phyloP scores from a whole-genome alignment of 108 stramenopile genomes.

The Parmales sp. region DNA sequence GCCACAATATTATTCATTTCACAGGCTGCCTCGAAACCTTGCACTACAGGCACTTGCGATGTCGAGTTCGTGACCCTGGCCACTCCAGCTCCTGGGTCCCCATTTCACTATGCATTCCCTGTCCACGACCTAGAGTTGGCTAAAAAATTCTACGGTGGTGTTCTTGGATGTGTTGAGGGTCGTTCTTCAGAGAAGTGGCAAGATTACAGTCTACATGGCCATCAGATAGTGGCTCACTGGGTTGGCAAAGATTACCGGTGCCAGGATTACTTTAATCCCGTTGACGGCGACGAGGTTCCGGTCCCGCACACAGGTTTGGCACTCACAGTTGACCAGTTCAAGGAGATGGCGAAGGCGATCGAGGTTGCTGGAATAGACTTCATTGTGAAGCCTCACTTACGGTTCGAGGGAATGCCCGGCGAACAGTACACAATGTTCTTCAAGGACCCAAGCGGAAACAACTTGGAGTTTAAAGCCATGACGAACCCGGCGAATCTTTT shows the following conservation, averaged over 20 bases:
- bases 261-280: slow-evolving; percentile 91
- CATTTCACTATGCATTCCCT: slow-evolving; percentile 93
- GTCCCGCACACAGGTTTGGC: slow-evolving; percentile 93
- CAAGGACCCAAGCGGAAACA: slow-evolving; percentile 83
- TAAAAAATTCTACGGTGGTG: slow-evolving; percentile 77
- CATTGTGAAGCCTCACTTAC: slow-evolving; percentile 84
- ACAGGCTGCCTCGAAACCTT: too few relatives aligned
- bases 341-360: slow-evolving; percentile 68
- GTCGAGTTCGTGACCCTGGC: slow-evolving; percentile 39
- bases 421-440: slow-evolving; percentile 86
- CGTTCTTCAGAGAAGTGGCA: slow-evolving; percentile 84
- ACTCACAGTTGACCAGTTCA: slow-evolving; percentile 76
- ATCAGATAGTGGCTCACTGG: slow-evolving; percentile 91
- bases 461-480: slow-evolving; percentile 98
- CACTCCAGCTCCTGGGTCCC: slow-evolving; percentile 65
- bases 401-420: slow-evolving; percentile 84
- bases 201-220: slow-evolving; percentile 85
- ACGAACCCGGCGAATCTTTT: slow-evolving; percentile 85
- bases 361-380: slow-evolving; percentile 55
- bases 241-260: slow-evolving; percentile 84
- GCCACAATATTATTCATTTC: too few relatives aligned
- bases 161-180: slow-evolving; percentile 81
- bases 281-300: slow-evolving; percentile 96
- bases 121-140: slow-evolving; percentile 83
- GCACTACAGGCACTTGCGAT: too few relatives aligned